Conservation (phyloP, 208 protist species). For the Leishmania lainsoni region DNA sequence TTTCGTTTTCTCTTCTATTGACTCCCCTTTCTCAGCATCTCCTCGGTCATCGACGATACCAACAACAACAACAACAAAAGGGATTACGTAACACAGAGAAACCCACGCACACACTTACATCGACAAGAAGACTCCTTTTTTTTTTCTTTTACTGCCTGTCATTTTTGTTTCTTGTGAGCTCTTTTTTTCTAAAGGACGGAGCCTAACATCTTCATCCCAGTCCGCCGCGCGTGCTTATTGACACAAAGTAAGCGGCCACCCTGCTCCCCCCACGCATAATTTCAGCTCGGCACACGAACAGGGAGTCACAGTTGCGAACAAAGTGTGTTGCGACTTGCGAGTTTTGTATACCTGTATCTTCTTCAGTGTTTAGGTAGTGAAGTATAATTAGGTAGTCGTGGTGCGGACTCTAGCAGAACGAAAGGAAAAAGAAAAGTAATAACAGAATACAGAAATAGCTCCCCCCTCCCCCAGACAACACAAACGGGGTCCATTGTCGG, state of each 20-base stretch:
- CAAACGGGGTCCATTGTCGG: not conserved
- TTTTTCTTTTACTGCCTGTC: not conserved
- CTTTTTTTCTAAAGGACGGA: not conserved
- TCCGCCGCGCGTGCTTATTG: not conserved
- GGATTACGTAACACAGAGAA: no score
- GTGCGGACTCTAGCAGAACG: slow-evolving; percentile 4
- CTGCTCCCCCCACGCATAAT: not conserved
- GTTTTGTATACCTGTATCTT: not conserved
- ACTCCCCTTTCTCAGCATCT: not conserved
- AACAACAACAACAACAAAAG: no score
- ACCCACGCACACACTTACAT: no score
- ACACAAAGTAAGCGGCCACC: not conserved
- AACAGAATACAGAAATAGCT: not conserved
- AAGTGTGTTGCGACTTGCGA: not conserved
- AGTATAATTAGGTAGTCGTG: not conserved
- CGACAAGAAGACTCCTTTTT: not conserved
- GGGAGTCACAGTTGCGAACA: not conserved
- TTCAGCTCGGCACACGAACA: not conserved
- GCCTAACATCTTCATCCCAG: no score
- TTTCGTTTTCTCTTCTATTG: not conserved
- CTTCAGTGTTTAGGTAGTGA: not conserved
- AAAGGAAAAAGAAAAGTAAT: slow-evolving; percentile 28
- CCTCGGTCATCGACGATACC: no score
- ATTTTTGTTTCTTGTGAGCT: not conserved
- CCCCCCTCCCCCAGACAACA: not conserved